These are phyloP conservation scores for Tieghemostelium lacteum DNA, from an alignment of 78 protist genomes.

Conservation along the genomic window DNA sequence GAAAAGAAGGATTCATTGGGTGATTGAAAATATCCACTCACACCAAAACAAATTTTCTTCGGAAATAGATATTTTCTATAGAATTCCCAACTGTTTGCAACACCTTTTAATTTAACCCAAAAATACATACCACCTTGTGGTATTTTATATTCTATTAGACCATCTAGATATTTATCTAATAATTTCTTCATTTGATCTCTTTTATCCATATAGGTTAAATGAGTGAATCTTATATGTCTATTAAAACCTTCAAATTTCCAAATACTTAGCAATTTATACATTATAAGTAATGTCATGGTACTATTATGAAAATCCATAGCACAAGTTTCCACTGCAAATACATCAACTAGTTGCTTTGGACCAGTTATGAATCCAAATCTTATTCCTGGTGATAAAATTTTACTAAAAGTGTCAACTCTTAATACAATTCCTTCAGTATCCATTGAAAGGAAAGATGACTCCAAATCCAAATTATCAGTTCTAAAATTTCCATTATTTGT, in stretches of 20 bases:
- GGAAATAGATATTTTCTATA: too few species aligned
- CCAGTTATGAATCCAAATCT: constrained; percentile 4
- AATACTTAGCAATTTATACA: not conserved
- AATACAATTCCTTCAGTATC: not conserved
- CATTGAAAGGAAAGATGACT: not conserved
- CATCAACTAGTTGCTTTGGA: not conserved
- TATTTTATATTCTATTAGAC: not conserved
- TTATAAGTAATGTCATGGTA: not conserved
- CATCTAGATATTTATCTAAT: not conserved
- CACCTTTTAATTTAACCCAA: not conserved
- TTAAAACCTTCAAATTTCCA: not conserved
- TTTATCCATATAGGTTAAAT: not conserved
- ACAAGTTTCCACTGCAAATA: not conserved
- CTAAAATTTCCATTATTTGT: too few species aligned
- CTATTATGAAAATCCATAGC: not conserved
- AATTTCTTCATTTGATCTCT: not conserved
- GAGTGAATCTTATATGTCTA: not conserved
- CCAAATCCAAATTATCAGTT: not conserved
- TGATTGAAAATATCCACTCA: too few species aligned
- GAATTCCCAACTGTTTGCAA: too few species aligned
- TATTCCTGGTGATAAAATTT: not conserved
- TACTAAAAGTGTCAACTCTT: constrained; percentile 5
- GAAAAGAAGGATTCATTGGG: too few species aligned
- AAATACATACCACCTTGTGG: constrained; percentile 9
- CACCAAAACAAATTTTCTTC: too few species aligned